A percentile compares a stretch with the other conserved stretches of the same genome.
Evolutionary conservation across 1,284 basidiomycete genomes (phyloP).

Genomic region (Ceratobasidium sp.): DNA sequence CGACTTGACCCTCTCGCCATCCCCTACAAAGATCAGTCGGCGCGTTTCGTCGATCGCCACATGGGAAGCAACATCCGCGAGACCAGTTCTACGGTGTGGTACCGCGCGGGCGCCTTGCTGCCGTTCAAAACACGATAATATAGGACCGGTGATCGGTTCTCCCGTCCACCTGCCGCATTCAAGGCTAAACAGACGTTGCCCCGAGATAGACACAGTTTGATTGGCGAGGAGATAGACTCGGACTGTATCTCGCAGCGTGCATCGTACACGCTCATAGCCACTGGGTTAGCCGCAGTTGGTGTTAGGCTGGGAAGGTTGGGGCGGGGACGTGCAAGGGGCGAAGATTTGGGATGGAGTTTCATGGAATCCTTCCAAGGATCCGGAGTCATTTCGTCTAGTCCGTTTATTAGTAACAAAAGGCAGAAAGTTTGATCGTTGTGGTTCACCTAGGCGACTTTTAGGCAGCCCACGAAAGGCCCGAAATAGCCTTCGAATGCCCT

Average conservation of each 20-base stretch:
- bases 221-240: neutral
- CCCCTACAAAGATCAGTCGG: conserved; percentile 30
- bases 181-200: conserved; percentile 14
- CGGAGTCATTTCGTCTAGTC: neutral
- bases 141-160: conserved; percentile 9
- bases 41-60: conserved; percentile 25
- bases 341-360: conserved; percentile 8
- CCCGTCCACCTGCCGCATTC: conserved; percentile 3
- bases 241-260: conserved; percentile 36
- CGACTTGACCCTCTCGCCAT: conserved; percentile 23
- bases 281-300: conserved; percentile 2
- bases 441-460: too few species aligned
- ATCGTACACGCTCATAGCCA: conserved; percentile 13
- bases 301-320: conserved; percentile 14
- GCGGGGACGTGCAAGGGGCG: conserved; percentile 1
- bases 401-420: neutral
- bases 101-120: neutral
- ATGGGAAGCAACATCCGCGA: conserved; percentile 10
- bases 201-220: neutral
- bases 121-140: neutral
- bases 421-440: too few species aligned
- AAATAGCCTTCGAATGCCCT: too few species aligned
- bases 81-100: too few species aligned
- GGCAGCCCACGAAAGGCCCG: too few species aligned
- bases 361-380: neutral